A percentile compares a stretch with the other conserved stretches of the same genome.
phyloP scores from a whole-genome alignment of 805 yeast species.

The Saccharomyces kudriavzevii region DNA sequence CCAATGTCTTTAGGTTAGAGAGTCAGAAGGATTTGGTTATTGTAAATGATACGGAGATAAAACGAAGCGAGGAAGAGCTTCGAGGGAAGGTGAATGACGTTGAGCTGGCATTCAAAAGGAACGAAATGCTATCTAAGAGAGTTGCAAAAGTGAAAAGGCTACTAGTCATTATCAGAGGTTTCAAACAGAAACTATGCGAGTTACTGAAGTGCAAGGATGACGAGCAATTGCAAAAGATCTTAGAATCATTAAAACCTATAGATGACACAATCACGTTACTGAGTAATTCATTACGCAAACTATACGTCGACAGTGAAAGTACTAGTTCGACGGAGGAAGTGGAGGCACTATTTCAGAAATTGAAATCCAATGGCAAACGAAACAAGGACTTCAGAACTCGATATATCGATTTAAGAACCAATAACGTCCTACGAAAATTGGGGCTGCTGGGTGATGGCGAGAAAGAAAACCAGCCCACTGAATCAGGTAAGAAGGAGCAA shows the following conservation, averaged over 20 bases:
- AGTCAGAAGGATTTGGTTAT: constrained; percentile 54
- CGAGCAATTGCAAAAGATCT: constrained; percentile 8
- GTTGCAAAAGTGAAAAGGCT: constrained; percentile 10
- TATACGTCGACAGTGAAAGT: constrained; percentile 23
- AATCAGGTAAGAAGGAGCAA: background rate
- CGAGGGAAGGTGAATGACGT: constrained; percentile 16
- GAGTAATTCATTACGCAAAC: constrained; percentile 17
- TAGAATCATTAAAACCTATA: constrained; percentile 21
- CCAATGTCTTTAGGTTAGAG: constrained; percentile 58
- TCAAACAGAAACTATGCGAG: constrained; percentile 10
- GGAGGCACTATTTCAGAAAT: background rate
- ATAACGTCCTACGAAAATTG: background rate
- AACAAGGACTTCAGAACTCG: background rate
- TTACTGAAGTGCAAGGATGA: constrained; percentile 9
- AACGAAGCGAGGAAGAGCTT: constrained; percentile 9
- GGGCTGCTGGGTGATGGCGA: background rate
- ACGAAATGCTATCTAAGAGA: constrained; percentile 13
- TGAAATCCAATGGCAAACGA: background rate
- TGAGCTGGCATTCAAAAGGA: constrained; percentile 14
- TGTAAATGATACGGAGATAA: constrained; percentile 8
- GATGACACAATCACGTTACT: constrained; percentile 24
- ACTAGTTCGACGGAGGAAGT: constrained; percentile 20
- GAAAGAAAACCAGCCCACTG: background rate
- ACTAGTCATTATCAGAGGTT: constrained; percentile 19
- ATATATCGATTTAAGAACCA: background rate